phyloP scores from a whole-genome alignment of 192 early-diverging fungal species.

The Linnemannia elongata region DNA sequence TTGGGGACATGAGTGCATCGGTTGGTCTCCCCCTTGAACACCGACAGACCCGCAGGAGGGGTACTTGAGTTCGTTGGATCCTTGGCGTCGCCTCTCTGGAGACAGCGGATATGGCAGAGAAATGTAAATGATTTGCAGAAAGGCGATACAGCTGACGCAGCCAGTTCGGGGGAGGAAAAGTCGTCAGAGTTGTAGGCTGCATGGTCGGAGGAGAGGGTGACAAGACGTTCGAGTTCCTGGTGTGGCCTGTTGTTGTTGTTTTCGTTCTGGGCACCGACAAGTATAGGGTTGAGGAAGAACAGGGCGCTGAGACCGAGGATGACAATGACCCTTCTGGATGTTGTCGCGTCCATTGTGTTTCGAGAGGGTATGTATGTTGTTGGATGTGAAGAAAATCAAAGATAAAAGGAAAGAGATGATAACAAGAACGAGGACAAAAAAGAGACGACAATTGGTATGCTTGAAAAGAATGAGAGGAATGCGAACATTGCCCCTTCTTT shows the following conservation, averaged over 20 bases:
- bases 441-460: no score
- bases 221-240: neutral
- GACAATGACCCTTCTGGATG: neutral
- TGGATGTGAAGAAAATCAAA: neutral
- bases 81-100: conserved; percentile 40
- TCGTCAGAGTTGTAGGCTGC: conserved; percentile 19
- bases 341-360: neutral
- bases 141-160: conserved; percentile 34
- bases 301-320: neutral
- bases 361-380: neutral
- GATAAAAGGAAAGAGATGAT: neutral
- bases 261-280: neutral
- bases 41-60: neutral
- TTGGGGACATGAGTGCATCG: conserved; percentile 34
- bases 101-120: conserved; percentile 46
- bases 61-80: conserved; percentile 13
- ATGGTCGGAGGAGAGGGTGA: conserved; percentile 9
- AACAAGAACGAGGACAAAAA: neutral
- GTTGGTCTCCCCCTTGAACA: conserved; percentile 20
- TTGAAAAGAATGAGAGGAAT: no score
- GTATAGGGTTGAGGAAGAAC: neutral
- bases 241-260: neutral
- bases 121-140: conserved; percentile 55
- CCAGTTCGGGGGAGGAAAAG: conserved; percentile 15
- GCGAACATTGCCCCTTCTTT: no score